These are phyloP conservation scores for Penicillium sp. DNA, from an alignment of 2,329 filamentous ascomycete species.

Conservation along the genomic window DNA sequence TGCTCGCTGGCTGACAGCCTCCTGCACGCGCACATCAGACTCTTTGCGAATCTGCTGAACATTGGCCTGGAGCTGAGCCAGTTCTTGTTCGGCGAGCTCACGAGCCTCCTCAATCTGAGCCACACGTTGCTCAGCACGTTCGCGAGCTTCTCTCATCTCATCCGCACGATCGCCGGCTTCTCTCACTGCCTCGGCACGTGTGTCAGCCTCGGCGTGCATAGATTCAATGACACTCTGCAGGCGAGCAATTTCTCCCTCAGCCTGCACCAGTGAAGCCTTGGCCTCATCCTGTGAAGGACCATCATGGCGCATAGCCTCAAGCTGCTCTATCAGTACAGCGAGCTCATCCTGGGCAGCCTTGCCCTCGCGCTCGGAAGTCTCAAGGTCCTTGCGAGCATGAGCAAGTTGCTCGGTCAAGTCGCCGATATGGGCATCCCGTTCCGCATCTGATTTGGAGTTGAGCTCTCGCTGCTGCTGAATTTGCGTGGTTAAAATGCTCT, in stretches of 20 bases:
- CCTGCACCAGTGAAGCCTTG: slow-evolving; percentile 27
- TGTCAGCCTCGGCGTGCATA: slow-evolving; percentile 33
- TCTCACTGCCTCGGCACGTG: slow-evolving; percentile 21
- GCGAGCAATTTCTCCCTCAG: slow-evolving; percentile 32
- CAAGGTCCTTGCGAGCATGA: slow-evolving; percentile 64
- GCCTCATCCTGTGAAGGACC: slow-evolving; percentile 34
- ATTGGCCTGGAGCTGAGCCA: slow-evolving; percentile 28
- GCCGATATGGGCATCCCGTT: slow-evolving; percentile 50
- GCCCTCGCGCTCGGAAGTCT: slow-evolving; percentile 48
- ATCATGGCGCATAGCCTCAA: slow-evolving; percentile 43
- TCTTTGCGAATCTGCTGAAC: slow-evolving; percentile 35
- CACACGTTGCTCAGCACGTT: slow-evolving; percentile 21
- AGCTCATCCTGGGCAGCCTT: slow-evolving; percentile 43
- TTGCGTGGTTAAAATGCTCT: slow-evolving; percentile 82
- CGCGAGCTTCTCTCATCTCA: slow-evolving; percentile 21
- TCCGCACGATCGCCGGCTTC: slow-evolving; percentile 13
- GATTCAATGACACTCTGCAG: slow-evolving; percentile 55
- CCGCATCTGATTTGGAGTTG: slow-evolving; percentile 77
- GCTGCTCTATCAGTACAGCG: slow-evolving; percentile 41
- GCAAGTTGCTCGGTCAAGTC: slow-evolving; percentile 50
- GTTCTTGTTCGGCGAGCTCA: slow-evolving; percentile 28
- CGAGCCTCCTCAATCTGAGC: slow-evolving; percentile 25
- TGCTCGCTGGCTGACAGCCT: slow-evolving; percentile 12
- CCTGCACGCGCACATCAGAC: slow-evolving; percentile 29
- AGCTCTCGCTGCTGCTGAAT: slow-evolving; percentile 94